phyloP scores from a whole-genome alignment of 2,329 filamentous ascomycete species.

The Canariomyces notabilis region DNA sequence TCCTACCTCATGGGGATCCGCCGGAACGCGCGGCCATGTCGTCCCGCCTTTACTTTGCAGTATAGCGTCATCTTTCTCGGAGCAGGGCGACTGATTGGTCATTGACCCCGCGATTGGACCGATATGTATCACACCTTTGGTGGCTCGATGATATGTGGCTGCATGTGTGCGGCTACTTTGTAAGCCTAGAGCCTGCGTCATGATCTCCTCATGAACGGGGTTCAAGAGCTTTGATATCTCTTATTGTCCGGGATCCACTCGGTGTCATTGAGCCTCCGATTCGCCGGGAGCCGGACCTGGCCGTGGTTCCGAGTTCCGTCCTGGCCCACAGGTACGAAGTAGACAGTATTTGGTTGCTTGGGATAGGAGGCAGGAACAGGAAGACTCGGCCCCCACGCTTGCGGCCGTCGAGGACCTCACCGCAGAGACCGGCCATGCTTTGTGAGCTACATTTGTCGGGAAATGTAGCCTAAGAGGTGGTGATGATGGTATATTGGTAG shows the following conservation, averaged over 20 bases:
- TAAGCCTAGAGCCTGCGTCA: conserved; percentile 9
- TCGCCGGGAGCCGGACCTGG: not conserved
- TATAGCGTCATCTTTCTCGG: conserved; percentile 1
- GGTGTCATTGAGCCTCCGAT: not conserved
- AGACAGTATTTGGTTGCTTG: too few species aligned
- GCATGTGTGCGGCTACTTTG: not conserved
- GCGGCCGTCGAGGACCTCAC: too few species aligned
- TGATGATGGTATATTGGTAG: too few species aligned
- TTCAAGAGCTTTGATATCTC: not conserved
- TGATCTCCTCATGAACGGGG: not conserved
- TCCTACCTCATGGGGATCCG: not conserved
- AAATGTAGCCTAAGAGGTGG: too few species aligned
- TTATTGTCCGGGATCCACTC: not conserved
- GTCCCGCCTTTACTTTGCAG: too few species aligned
- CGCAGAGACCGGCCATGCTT: too few species aligned
- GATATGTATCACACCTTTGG: not conserved
- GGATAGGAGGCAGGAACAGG: too few species aligned
- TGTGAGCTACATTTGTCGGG: too few species aligned
- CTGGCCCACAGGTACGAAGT: not conserved
- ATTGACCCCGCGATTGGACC: conserved; percentile 6
- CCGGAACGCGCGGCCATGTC: conserved; percentile 6
- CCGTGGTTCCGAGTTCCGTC: not conserved
- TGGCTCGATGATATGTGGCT: not conserved
- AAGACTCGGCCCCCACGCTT: too few species aligned
- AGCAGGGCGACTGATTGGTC: conserved; percentile 6